Evolutionary conservation across 2,329 filamentous ascomycete genomes (phyloP).

Genomic region (Tolypocladium tropicale): DNA sequence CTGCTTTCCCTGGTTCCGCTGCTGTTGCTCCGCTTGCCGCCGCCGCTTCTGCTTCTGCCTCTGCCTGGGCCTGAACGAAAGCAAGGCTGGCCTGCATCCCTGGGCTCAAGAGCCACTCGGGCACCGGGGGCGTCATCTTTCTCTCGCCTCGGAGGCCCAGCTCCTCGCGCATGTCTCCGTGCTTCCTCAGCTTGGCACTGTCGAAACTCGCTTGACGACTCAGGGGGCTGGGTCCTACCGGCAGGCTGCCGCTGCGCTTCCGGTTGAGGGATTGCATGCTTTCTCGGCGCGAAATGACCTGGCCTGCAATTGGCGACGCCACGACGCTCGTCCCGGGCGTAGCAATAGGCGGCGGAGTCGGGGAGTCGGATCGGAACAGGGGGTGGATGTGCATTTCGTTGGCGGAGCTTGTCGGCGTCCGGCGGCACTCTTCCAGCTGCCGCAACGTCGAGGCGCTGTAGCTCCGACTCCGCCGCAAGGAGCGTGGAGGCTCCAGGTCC

Average conservation of each 20-base stretch:
- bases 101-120: conserved; percentile 48
- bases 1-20: neutral
- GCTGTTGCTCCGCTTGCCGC: neutral
- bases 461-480: conserved; percentile 36
- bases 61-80: neutral
- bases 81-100: conserved; percentile 34
- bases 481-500: conserved; percentile 42
- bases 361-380: conserved; percentile 64
- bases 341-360: conserved; percentile 52
- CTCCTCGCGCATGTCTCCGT: neutral
- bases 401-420: conserved; percentile 15
- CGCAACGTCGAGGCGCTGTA: conserved; percentile 32
- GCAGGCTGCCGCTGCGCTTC: conserved; percentile 46
- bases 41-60: neutral
- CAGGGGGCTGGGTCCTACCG: conserved; percentile 34
- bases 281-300: conserved; percentile 45
- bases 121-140: conserved; percentile 49
- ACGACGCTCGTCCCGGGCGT: conserved; percentile 62
- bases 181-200: neutral
- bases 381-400: conserved; percentile 67
- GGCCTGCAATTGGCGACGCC: conserved; percentile 58
- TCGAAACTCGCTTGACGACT: conserved; percentile 40
- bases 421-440: conserved; percentile 15
- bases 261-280: conserved; percentile 41
- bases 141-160: conserved; percentile 19